Evolutionary conservation across 352 stramenopile species (phyloP), one percentile per base, ranked within the genome.

Genomic region (Pilasporangium apinafurcum): DNA sequence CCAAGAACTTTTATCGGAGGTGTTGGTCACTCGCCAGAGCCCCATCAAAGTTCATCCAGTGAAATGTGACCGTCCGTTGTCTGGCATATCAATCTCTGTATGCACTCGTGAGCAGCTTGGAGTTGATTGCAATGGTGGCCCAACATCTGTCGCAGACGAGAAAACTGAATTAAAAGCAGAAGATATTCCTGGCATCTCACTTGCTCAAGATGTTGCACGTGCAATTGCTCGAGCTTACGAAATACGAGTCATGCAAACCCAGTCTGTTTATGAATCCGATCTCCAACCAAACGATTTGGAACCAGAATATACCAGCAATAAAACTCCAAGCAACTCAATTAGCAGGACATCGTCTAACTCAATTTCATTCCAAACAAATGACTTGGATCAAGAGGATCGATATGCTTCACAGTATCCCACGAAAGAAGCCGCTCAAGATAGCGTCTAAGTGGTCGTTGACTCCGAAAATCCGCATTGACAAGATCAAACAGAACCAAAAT

Each of bases 191-290:
- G 59, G 59, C 4, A 53, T 75, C 6, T 62, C 47, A 3, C 37
- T 64, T 3, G 67, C 67, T 0, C 51, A 73, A 28, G 63, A 79
- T 14, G 67, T 79, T 14, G 67, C 67, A n/a, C 51, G 29, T 24
- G 67, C 58, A 20, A 74, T 79, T 17, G 51, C 58, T 0, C 32
- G 49, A 18, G 60, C 63, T 1, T 57, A 63, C 26, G 62, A 69
- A 20, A 39, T 53, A 1, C 67, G 49, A 12, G 49, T 40, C 3
- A 20, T 18, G 2, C n/a, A 16, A 5, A 37, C 18, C 5, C 25
- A 29, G 8, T 35, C 28, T 34, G 13, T 33, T 40, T 17, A 29
- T 44, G 32, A 55, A 46, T 5, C 48, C 40, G n/a, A 16, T 26
- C 7, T 39, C n/a, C 8, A 44, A 40, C 16, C 43, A 37, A 0